Base-by-base conservation (phyloP, 805 yeast species). In the Millerozyma acaciae region DNA sequence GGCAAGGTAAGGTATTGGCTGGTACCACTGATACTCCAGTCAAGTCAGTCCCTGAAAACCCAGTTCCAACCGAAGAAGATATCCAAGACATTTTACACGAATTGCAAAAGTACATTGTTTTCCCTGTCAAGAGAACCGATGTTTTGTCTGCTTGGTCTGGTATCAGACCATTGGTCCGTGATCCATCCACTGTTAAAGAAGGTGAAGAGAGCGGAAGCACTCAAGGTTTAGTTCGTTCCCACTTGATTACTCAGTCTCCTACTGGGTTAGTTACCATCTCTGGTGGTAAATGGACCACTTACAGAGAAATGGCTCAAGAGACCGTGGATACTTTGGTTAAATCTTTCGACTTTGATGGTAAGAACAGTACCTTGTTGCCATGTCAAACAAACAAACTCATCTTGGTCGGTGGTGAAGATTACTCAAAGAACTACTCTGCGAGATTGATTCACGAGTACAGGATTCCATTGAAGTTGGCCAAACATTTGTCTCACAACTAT, bases 271-370 rank as follows among this genome's bases (percentile, higher is more conserved):
- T 89, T 24, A 89, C 97, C 24, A 84, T 89, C 45, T 81, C 95
- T 13, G 97, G 97, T 51, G 97, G 97, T 59, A 89, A 89, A 67
- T 89, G 97, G 97, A 89, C 97, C 34, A 89, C 97, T 22, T 90
- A 89, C 70, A 76, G 97, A 68, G 95, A 87, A 68, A 89, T 89
- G 97, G 96, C 97, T 15, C 80, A 89, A 65, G 96, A 90, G 66
- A 85, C 96, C 28, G 80, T 89, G 29, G 80, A 85, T 58, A 77
- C 76, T 46, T 78, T 84, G 34, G 70, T 85, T 30, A 68, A 75
- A 52, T 45, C 55, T 26, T 62, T 62, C 36, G 63, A 65, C 32
- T 68, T 71, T 33, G 61, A 30, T 30, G 48, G 42, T 63, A 56
- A 60, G 26, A 39, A 44, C 16, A 20, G 12, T 16, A 20, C 19